Base-by-base conservation (phyloP, 805 yeast genomes). In the Lachancea mirantina region DNA sequence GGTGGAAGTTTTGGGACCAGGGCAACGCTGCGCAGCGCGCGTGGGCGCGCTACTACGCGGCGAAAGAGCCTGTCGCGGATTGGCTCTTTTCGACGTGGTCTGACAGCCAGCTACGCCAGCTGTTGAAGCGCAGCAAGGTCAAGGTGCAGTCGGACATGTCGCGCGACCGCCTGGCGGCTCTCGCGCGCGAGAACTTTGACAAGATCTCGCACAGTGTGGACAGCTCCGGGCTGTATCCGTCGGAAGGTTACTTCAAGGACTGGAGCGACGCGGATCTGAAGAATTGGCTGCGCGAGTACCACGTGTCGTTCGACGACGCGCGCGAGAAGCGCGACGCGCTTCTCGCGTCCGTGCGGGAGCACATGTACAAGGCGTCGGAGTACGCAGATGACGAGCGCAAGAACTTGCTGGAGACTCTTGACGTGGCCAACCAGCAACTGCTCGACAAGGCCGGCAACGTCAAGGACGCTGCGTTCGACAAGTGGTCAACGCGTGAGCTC, bases 61-160 rank as follows among this genome's bases (percentile, higher is more conserved):
- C 34, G 33, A 17, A 27, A 14, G 31, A 31, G 26, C 48, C 40
- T 4, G 44, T 52, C 6, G 43, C 53, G 15, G 62, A 61, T 16
- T 72, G 77, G 77, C 38, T 70, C n/a, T 71, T 72, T 38, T 59
- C 59, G 14, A 61, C 73, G 10, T 70, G 75, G 75, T 49, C 64
- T 4, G 35, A 43, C 9, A 42, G 45, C 8, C 57, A 56, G 17
- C 45, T 70, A 43, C 48, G 57, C 30, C 46, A 43, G 19, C 50
- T 62, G 23, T 48, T 67, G 36, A 47, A 55, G 23, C 46, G 45
- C 27, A 42, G 61, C 34, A 52, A 57, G 18, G 42, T 67, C 26
- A 51, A 53, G 34, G 42, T 44, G 27, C 43, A 51, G 11, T 41
- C 57, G 15, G 38, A 50, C n/a, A 39, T 47, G 8, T 41, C 57